Conservation (phyloP, 768 basidiomycete genomes). For the Boletus sensibilis region DNA sequence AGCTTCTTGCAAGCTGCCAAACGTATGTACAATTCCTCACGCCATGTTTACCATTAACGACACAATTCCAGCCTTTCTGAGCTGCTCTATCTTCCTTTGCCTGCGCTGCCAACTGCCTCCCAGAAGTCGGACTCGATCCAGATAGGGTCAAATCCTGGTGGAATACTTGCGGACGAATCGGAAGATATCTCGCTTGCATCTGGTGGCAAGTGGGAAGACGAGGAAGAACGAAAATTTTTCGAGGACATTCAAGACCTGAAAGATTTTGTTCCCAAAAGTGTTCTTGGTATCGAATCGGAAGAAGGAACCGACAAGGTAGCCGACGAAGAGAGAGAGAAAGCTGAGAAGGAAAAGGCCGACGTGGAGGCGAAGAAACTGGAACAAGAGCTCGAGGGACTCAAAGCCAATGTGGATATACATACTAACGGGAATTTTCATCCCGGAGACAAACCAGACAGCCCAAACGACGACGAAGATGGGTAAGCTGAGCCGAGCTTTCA, state of each 20-base stretch:
- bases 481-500: constrained; percentile 11
- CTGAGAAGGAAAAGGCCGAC: constrained; percentile 55
- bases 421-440: constrained; percentile 21
- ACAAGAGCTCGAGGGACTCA: constrained; percentile 70
- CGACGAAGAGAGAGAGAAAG: constrained; percentile 46
- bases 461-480: constrained; percentile 33
- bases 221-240: constrained; percentile 91
- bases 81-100: constrained; percentile 79
- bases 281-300: constrained; percentile 67
- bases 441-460: constrained; percentile 9
- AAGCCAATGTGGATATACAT: constrained; percentile 33
- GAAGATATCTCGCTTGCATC: constrained; percentile 51
- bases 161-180: constrained; percentile 47
- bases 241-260: constrained; percentile 90
- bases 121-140: constrained; percentile 81
- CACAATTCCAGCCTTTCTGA: constrained; percentile 71
- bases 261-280: constrained; percentile 85
- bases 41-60: constrained; percentile 9
- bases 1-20: constrained; percentile 84
- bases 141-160: constrained; percentile 55
- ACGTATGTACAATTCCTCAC: constrained; percentile 49
- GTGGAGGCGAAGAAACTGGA: constrained; percentile 73
- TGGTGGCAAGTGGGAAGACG: constrained; percentile 96
- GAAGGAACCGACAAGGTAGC: constrained; percentile 40
- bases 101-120: constrained; percentile 77